Evolutionary conservation across 2,329 filamentous ascomycete genomes (phyloP).

Genomic region (Tolypocladium nubicola): DNA sequence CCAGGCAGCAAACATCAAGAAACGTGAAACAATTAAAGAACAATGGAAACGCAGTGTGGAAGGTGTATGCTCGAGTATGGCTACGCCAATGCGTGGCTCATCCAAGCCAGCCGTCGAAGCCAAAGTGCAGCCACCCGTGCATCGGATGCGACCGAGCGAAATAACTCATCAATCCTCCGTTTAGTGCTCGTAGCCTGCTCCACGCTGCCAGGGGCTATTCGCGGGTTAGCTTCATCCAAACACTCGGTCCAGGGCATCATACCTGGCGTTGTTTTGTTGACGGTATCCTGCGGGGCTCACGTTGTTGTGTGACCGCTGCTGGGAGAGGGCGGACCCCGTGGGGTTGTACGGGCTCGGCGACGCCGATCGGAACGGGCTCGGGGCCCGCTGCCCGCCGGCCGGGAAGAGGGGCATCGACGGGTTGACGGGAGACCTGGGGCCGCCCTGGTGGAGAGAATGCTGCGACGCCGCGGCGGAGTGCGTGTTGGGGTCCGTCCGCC

Average conservation of each 20-base stretch:
- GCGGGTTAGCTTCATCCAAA: conserved; percentile 7
- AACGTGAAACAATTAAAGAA: not conserved
- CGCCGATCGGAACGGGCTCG: conserved; percentile 23
- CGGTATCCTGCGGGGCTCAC: conserved; percentile 23
- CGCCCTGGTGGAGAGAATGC: conserved; percentile 15
- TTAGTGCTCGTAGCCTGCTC: conserved; percentile 31
- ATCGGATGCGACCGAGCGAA: not conserved
- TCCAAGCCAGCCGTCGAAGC: not conserved
- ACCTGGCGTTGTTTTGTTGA: conserved; percentile 30
- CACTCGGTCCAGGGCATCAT: conserved; percentile 1
- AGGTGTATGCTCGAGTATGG: not conserved
- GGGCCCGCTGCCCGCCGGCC: conserved; percentile 20
- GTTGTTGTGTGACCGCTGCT: conserved; percentile 20
- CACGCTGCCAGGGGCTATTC: conserved; percentile 32
- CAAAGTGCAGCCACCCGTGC: not conserved
- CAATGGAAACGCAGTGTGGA: not conserved
- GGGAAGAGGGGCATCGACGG: conserved; percentile 33
- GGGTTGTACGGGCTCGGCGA: conserved; percentile 23
- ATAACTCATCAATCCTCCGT: not conserved
- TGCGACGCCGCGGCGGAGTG: conserved; percentile 15
- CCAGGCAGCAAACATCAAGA: not conserved
- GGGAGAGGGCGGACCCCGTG: conserved; percentile 7
- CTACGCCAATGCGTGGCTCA: not conserved
- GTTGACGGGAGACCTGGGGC: conserved; percentile 24
- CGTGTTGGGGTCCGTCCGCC: conserved; percentile 17